Percentiles rank a stretch among this genome's conserved stretches.
Evolutionary conservation across 805 yeast species (phyloP).

Genomic region (Ogataea nitratoaversa): DNA sequence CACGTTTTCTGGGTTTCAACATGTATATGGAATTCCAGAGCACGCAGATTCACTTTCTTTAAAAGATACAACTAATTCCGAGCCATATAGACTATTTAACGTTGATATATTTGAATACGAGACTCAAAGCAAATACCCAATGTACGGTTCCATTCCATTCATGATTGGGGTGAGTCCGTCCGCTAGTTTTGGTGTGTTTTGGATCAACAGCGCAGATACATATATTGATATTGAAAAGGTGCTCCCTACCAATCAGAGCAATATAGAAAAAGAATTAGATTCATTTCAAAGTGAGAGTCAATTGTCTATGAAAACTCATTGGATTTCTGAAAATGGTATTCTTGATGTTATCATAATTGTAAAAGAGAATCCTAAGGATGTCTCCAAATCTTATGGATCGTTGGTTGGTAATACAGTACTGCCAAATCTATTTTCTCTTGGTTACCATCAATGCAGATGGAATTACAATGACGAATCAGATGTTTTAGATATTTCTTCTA

Average conservation of each 20-base stretch:
- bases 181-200: constrained; percentile 71
- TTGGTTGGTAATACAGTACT: constrained; percentile 70
- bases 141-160: constrained; percentile 95
- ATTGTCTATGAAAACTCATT: no score
- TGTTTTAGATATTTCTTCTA: constrained; percentile 63
- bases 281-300: no score
- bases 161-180: constrained; percentile 63
- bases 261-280: constrained; percentile 7
- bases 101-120: constrained; percentile 96
- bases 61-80: constrained; percentile 57
- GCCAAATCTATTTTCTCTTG: constrained; percentile 77
- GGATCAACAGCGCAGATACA: constrained; percentile 93
- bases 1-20: constrained; percentile 50
- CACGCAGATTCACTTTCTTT: constrained; percentile 81
- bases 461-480: constrained; percentile 88
- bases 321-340: constrained; percentile 91
- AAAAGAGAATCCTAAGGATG: constrained; percentile 45
- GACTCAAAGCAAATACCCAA: constrained; percentile 73
- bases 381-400: constrained; percentile 57
- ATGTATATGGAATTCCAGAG: constrained; percentile 94
- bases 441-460: constrained; percentile 98
- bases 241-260: constrained; percentile 4
- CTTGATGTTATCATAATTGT: constrained; percentile 73
- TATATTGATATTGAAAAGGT: constrained; percentile 65
- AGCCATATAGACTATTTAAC: constrained; percentile 85